Evolutionary conservation across 345 rosid genomes (phyloP), one percentile per base, ranked within the genome.

Genomic region (Linum lewisii): DNA sequence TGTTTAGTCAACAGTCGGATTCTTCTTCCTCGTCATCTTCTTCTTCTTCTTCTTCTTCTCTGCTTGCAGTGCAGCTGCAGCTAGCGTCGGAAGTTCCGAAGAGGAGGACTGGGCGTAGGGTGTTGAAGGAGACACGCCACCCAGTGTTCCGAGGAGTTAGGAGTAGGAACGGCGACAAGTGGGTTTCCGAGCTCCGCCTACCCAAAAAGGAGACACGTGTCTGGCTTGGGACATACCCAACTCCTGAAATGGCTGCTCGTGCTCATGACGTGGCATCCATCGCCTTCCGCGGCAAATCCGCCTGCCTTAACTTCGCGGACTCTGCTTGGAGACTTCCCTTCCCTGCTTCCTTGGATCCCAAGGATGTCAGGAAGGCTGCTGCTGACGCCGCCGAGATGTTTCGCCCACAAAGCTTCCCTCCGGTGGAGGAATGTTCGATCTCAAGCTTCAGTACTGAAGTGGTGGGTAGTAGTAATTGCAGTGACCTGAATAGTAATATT

Each of bases 211-310:
- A 82, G 61, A 70, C 96, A 0, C 80, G 98, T 65, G 84, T 92
- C 24, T 92, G 98, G 98, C 75, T 92, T 0, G 96, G 98, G 14
- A 88, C 95, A 8, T 86, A 80, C 32, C 75, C 81, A 0, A 82
- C 85, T 0, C 82, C 78, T 4, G 93, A 92, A 67, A 92, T 88
- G 98, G 96, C 96, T 0, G 98, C 96, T 21, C 77, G 98, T 21
- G 96, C 98, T 0, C 96, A 88, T 45, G 95, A 88, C 55, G 96
- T 92, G 67, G 96, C 98, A 1, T 90, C 83, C 10, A 60, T 88
- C 0, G 84, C 96, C 0, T 62, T 88, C 51, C 79, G 88, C 69
- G 98, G 96, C 0, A 69, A 84, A n/a, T 72, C 78, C 7, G 95
- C 88, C 13, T 92, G 96, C 68, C 77, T 92, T 34, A 92, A 92